Base-by-base conservation (phyloP, 2,329 filamentous ascomycete genomes). In the Apiospora koreana region DNA sequence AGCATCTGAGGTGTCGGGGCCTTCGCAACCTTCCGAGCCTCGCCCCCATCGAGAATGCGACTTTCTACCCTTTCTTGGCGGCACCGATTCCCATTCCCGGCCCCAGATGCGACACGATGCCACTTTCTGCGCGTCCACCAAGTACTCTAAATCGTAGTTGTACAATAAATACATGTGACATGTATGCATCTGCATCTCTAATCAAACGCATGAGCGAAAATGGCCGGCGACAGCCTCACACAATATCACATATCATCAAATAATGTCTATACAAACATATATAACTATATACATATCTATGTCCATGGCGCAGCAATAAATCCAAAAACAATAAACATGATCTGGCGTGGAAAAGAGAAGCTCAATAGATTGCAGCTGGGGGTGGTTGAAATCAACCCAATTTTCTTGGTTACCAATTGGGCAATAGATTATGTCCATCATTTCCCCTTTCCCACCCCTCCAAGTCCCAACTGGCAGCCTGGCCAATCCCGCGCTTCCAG, bases 21-120 rank as follows among this genome's bases (percentile, higher is more conserved):
- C 42, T 46, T 67, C 42, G 41, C 65, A 67, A 46, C 65, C 14
- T 46, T 12, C 65, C 65, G 65, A 67, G 54, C 54, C 54, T 62
- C 28, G 31, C 12, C 54, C 54, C 54, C 54, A 62, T 62, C 54
- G 31, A 62, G 50, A 62, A 62, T 62, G 54, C 54, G 54, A 62
- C 54, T 62, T 62, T 38, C 54, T 38, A n/a, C 54, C 54, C 28
- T 18, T 62, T 62, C 28, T 62, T 62, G 54, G 54, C 54, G 21
- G 35, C 18, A 58, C 14, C 28, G 54, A 62, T 35, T 62, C 31
- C 54, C 54, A 35, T 62, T 62, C 21, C 54, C 54, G 54, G 54
- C 54, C 54, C 54, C 54, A 31, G 18, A 38, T 62, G 54, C 31
- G 28, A 38, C 54, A 62, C 54, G 31, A 38, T 38, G 54, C 54